A percentile compares a stretch with the other conserved stretches of the same genome.
phyloP scores from a whole-genome alignment of 1,284 basidiomycete species.

The Malassezia obtusa region DNA sequence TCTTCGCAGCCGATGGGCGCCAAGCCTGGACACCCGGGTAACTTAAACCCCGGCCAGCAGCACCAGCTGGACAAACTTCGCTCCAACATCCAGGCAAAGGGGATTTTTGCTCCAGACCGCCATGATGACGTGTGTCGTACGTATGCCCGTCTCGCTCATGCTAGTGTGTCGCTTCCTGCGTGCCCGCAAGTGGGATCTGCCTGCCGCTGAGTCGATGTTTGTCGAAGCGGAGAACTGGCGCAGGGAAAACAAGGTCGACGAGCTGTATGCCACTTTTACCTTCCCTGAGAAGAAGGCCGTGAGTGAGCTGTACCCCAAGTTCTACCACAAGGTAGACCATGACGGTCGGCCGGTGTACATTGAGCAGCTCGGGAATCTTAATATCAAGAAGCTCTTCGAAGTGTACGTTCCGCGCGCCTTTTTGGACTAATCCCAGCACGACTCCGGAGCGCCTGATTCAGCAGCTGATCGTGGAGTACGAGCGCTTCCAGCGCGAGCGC shows the following conservation, averaged over 20 bases:
- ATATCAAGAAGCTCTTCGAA: constrained; percentile 60
- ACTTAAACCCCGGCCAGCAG: constrained; percentile 38
- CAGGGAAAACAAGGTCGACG: constrained; percentile 75
- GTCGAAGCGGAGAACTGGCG: constrained; percentile 78
- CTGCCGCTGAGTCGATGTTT: constrained; percentile 75
- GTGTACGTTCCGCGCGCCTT: constrained; percentile 45
- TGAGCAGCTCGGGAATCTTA: constrained; percentile 80
- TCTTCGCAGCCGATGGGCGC: no score
- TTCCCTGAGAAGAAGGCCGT: constrained; percentile 76
- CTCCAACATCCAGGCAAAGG: constrained; percentile 32
- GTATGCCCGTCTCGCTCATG: constrained; percentile 1
- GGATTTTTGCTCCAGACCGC: constrained; percentile 37
- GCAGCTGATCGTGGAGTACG: constrained; percentile 86
- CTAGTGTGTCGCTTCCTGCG: constrained; percentile 60
- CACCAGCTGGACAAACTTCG: constrained; percentile 36
- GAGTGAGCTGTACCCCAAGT: constrained; percentile 88
- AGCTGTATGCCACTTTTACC: constrained; percentile 72
- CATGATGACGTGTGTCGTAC: constrained; percentile 44
- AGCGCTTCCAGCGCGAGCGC: constrained; percentile 61
- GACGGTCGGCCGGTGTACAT: constrained; percentile 94
- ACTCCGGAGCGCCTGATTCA: constrained; percentile 80
- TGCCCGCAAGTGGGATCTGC: constrained; percentile 82
- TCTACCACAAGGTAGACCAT: constrained; percentile 88
- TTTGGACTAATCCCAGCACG: constrained; percentile 57
- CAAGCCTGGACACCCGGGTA: constrained; percentile 32